Evolutionary conservation across 2,329 filamentous ascomycete species (phyloP).

Genomic region (Trichoderma sp.): DNA sequence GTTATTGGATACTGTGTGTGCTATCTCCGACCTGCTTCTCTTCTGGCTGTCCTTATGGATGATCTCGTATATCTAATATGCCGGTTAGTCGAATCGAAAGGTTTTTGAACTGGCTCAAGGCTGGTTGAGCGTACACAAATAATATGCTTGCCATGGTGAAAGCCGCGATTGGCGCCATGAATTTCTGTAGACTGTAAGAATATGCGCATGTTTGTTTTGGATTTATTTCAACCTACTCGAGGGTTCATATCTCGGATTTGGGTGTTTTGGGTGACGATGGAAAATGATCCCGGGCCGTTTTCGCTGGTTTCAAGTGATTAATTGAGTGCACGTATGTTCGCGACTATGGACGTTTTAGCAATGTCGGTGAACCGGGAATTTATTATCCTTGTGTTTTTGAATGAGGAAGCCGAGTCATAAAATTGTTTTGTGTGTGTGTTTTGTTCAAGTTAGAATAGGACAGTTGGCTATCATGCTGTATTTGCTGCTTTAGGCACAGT

Average conservation of each 20-base stretch:
- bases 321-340: neutral
- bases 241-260: neutral
- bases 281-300: neutral
- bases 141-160: constrained; percentile 1
- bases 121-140: neutral
- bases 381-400: neutral
- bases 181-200: neutral
- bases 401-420: neutral
- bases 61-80: neutral
- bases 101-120: neutral
- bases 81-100: neutral
- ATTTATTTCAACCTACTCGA: neutral
- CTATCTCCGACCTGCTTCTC: neutral
- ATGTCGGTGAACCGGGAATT: neutral
- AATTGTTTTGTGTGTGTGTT: neutral
- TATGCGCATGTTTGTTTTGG: neutral
- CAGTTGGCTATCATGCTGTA: neutral
- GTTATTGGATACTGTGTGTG: neutral
- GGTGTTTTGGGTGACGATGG: neutral
- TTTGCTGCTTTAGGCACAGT: neutral
- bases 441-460: neutral
- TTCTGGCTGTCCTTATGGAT: neutral
- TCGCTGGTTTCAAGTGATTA: neutral
- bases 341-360: neutral
- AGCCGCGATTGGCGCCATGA: neutral